Conservation (phyloP, 1,284 basidiomycete genomes). For the Tilletia horrida region DNA sequence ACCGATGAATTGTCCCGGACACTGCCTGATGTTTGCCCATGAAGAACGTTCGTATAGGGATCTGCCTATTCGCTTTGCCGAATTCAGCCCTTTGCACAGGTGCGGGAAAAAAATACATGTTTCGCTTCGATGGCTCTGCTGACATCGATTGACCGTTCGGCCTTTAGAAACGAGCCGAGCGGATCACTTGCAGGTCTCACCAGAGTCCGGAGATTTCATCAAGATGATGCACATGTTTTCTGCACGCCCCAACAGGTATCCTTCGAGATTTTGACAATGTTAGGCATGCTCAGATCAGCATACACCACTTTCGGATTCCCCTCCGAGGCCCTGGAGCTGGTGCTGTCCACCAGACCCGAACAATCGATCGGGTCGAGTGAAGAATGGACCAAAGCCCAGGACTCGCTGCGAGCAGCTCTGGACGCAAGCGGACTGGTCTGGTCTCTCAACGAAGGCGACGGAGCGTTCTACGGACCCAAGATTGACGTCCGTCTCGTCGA, state of each 20-base stretch:
- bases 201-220: slow-evolving; percentile 48
- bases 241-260: slow-evolving; percentile 44
- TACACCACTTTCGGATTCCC: slow-evolving; percentile 51
- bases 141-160: no score
- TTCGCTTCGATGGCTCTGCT: no score
- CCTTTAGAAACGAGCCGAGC: slow-evolving; percentile 43
- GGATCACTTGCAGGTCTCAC: slow-evolving; percentile 49
- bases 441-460: slow-evolving; percentile 49
- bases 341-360: slow-evolving; percentile 48
- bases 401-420: slow-evolving; percentile 35
- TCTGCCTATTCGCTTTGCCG: slow-evolving; percentile 48
- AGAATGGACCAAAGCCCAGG: slow-evolving; percentile 49
- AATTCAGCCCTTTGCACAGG: slow-evolving; percentile 49
- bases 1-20: slow-evolving; percentile 54
- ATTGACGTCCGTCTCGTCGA: slow-evolving; percentile 53
- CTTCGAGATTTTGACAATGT: slow-evolving; percentile 45
- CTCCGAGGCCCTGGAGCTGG: slow-evolving; percentile 40
- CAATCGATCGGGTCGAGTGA: slow-evolving; percentile 39
- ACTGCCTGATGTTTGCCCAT: slow-evolving; percentile 47
- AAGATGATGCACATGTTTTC: slow-evolving; percentile 54
- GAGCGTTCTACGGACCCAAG: slow-evolving; percentile 54
- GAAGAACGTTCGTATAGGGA: slow-evolving; percentile 47
- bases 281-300: slow-evolving; percentile 49
- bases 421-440: slow-evolving; percentile 36
- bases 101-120: no score